These are phyloP conservation scores for Lactuca saligna DNA, from an alignment of 129 eudicot genomes.

Conservation along the genomic window DNA sequence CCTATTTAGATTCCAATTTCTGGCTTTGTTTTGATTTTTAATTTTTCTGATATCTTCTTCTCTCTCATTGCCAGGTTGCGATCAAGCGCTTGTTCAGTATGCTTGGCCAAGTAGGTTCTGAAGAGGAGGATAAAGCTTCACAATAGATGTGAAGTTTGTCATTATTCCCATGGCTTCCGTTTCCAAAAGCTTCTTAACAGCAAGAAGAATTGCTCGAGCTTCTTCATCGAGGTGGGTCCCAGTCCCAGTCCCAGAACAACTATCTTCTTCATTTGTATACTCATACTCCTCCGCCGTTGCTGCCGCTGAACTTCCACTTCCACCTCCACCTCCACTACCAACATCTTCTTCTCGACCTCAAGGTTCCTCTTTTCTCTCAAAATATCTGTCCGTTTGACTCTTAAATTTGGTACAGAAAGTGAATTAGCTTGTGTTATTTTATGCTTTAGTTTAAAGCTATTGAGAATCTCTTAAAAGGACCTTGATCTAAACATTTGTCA, in stretches of 20 bases:
- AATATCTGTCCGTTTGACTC: background rate
- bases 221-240: slow-evolving; percentile 21
- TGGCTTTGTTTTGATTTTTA: background rate
- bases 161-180: slow-evolving; percentile 24
- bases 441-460: slow-evolving; percentile 8
- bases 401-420: slow-evolving; percentile 5
- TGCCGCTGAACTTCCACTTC: slow-evolving; percentile 27
- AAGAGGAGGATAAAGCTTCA: slow-evolving; percentile 13
- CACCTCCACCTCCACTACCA: slow-evolving; percentile 32
- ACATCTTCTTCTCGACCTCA: slow-evolving; percentile 36
- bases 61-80: slow-evolving; percentile 8
- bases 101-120: background rate
- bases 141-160: slow-evolving; percentile 12
- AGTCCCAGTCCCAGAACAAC: slow-evolving; percentile 4
- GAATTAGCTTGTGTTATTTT: slow-evolving; percentile 12
- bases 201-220: slow-evolving; percentile 20
- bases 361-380: slow-evolving; percentile 30
- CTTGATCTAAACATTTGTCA: background rate
- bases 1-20: slow-evolving; percentile 1
- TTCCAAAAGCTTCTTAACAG: slow-evolving; percentile 27
- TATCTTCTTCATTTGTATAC: slow-evolving; percentile 12
- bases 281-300: slow-evolving; percentile 28
- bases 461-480: background rate
- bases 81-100: slow-evolving; percentile 25
- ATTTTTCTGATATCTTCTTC: background rate